phyloP scores from a whole-genome alignment of 2,329 filamentous ascomycete genomes.

The Fusarium albosuccineum region DNA sequence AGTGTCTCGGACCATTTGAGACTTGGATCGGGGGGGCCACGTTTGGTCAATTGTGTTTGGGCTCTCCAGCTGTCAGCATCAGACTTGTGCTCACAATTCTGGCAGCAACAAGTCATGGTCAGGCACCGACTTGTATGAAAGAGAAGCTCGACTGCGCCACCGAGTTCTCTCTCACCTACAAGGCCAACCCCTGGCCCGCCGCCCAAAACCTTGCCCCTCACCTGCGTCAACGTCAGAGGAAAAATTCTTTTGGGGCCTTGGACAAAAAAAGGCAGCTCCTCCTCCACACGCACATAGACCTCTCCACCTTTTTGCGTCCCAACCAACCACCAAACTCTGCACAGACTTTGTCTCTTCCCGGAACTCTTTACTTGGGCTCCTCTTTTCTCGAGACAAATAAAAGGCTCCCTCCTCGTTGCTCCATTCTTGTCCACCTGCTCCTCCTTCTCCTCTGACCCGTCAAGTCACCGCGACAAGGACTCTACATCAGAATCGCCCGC shows the following conservation, averaged over 20 bases:
- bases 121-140: background rate
- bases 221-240: conserved; percentile 45
- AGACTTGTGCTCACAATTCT: background rate
- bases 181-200: conserved; percentile 6
- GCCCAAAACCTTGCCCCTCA: conserved; percentile 32
- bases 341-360: conserved; percentile 25
- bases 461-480: background rate
- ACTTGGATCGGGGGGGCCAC: background rate
- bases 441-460: background rate
- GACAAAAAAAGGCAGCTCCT: background rate
- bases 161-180: background rate
- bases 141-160: conserved; percentile 23
- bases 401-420: background rate
- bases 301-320: conserved; percentile 25
- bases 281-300: background rate
- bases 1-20: background rate
- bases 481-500: background rate
- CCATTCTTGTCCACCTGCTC: background rate
- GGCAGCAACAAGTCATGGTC: background rate
- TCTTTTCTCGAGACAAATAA: conserved; percentile 1
- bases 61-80: background rate
- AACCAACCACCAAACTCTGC: conserved; percentile 31
- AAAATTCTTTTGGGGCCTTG: conserved; percentile 32
- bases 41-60: too few relatives aligned
- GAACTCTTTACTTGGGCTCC: conserved; percentile 16